These are phyloP conservation scores for Hygrocybe coccinea DNA, from an alignment of 768 basidiomycete species.

Conservation along the genomic window DNA sequence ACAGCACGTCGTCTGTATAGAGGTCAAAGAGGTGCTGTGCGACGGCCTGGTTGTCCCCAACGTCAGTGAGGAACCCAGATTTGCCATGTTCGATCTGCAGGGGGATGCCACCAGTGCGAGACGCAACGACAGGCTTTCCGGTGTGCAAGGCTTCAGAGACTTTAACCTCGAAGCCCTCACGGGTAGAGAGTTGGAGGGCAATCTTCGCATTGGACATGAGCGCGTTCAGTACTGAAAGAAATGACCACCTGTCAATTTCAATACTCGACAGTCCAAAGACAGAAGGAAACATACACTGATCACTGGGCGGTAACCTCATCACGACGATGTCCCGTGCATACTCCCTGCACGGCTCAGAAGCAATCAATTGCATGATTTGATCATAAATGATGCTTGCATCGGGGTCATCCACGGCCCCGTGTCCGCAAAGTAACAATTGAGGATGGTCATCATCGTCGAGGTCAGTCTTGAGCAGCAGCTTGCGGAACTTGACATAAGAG, in stretches of 20 bases:
- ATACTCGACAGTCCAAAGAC: neutral
- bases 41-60: constrained; percentile 71
- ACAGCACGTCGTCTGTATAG: constrained; percentile 67
- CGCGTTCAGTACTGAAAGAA: constrained; percentile 66
- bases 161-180: constrained; percentile 97
- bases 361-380: constrained; percentile 60
- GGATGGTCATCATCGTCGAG: constrained; percentile 52
- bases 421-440: constrained; percentile 80
- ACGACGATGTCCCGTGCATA: constrained; percentile 66
- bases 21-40: constrained; percentile 74
- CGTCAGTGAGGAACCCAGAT: constrained; percentile 78
- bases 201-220: constrained; percentile 87
- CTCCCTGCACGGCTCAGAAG: constrained; percentile 45
- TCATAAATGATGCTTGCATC: constrained; percentile 92
- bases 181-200: constrained; percentile 84
- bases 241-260: constrained; percentile 8
- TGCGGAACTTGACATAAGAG: constrained; percentile 80
- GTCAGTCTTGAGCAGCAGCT: constrained; percentile 48
- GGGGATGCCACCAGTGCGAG: constrained; percentile 87
- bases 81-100: constrained; percentile 85
- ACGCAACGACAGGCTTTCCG: constrained; percentile 81
- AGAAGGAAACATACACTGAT: constrained; percentile 55
- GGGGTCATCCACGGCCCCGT: constrained; percentile 92
- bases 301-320: constrained; percentile 77
- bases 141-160: constrained; percentile 93